Conservation (phyloP, 306 rosid species). For the Pterocarpus macrocarpus region DNA sequence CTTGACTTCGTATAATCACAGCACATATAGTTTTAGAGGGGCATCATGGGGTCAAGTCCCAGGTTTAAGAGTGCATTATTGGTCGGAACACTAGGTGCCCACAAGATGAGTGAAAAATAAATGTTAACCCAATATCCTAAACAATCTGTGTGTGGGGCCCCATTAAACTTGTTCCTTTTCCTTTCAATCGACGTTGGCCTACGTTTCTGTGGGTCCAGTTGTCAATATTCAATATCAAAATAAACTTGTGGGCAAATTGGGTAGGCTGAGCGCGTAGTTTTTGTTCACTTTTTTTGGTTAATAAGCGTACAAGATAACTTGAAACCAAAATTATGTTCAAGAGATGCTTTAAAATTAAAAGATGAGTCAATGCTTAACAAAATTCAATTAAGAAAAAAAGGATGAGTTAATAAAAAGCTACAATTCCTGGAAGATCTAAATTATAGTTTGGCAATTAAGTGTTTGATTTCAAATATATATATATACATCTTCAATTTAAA, state of each 20-base stretch:
- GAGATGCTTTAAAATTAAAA: background rate
- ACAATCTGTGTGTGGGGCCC: background rate
- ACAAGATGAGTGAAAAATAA: background rate
- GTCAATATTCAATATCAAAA: background rate
- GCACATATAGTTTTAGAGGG: no score
- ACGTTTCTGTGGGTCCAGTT: constrained; percentile 33
- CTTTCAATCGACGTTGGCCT: background rate
- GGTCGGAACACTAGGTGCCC: background rate
- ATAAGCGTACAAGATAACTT: background rate
- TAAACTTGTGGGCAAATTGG: constrained; percentile 4
- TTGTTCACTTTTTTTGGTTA: background rate
- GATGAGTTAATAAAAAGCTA: background rate
- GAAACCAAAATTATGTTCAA: background rate
- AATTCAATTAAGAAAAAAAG: no score
- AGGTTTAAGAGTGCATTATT: no score
- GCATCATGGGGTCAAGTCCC: no score
- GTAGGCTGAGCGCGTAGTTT: background rate
- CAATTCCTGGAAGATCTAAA: background rate
- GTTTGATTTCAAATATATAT: no score
- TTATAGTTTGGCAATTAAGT: background rate
- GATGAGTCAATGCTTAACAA: background rate
- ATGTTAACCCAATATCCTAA: no score
- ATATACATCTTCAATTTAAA: no score
- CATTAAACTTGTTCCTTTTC: background rate
- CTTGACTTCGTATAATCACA: no score